Percentiles rank a stretch among this genome's conserved stretches.
Evolutionary conservation across 306 rosid species (phyloP).

Genomic region (Cicer pinnatifidum): DNA sequence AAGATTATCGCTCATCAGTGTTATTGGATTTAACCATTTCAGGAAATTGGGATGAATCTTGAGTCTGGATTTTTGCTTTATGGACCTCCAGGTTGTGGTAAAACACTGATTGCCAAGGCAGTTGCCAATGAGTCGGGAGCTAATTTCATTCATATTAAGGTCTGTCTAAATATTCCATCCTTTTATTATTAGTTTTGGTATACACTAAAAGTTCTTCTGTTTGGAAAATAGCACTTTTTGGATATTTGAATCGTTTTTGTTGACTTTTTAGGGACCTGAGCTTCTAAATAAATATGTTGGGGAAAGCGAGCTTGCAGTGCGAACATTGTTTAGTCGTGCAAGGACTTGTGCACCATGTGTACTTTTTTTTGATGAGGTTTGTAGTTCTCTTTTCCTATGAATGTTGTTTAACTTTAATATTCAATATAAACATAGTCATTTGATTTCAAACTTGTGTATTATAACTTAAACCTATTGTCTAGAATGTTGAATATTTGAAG

Average conservation of each 20-base stretch:
- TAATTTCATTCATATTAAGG: slow-evolving; percentile 33
- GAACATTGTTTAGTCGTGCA: slow-evolving; percentile 31
- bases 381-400: slow-evolving; percentile 9
- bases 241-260: background rate
- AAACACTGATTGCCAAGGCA: slow-evolving; percentile 35
- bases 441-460: background rate
- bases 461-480: background rate
- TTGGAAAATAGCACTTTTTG: background rate
- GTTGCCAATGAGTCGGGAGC: slow-evolving; percentile 39
- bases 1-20: slow-evolving; percentile 4
- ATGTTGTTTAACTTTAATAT: background rate
- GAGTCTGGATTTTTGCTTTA: slow-evolving; percentile 25
- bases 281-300: slow-evolving; percentile 30
- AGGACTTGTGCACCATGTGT: slow-evolving; percentile 37
- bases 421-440: background rate
- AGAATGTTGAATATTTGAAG: background rate
- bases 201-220: background rate
- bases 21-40: slow-evolving; percentile 29
- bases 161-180: slow-evolving; percentile 15
- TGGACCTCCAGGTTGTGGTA: slow-evolving; percentile 38
- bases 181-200: slow-evolving; percentile 1
- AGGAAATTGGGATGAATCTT: slow-evolving; percentile 23
- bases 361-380: slow-evolving; percentile 27
- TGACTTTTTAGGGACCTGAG: slow-evolving; percentile 25
- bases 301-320: slow-evolving; percentile 35